Percentiles rank a stretch among this genome's conserved stretches.
Conservation (phyloP, 345 rosid species). For the Melaleuca quinquenervia region DNA sequence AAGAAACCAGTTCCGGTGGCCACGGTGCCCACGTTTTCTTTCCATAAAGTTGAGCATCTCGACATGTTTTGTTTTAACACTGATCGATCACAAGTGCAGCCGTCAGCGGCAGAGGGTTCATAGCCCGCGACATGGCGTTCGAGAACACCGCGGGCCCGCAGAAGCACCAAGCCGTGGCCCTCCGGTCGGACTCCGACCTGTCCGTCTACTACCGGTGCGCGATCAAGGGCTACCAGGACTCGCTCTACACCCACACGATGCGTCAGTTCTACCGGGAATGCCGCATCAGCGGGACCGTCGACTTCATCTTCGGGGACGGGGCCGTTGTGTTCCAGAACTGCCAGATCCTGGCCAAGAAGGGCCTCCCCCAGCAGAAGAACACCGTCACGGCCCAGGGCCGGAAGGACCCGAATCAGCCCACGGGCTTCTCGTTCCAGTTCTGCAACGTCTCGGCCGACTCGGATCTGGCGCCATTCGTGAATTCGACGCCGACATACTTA, state of each 20-base stretch:
- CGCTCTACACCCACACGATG: constrained; percentile 78
- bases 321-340: constrained; percentile 70
- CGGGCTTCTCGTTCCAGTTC: constrained; percentile 83
- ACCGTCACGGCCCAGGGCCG: constrained; percentile 88
- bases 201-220: constrained; percentile 53
- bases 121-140: constrained; percentile 66
- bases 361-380: constrained; percentile 60
- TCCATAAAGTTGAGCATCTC: not conserved
- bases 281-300: constrained; percentile 67
- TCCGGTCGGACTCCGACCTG: constrained; percentile 70
- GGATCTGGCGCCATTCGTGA: constrained; percentile 33
- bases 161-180: constrained; percentile 84
- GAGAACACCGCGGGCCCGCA: constrained; percentile 80
- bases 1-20: not conserved
- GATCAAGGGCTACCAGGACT: constrained; percentile 70
- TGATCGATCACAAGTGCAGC: constrained; percentile 30
- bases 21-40: not conserved
- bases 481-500: constrained; percentile 44
- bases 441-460: constrained; percentile 62
- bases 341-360: constrained; percentile 46
- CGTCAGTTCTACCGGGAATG: constrained; percentile 89
- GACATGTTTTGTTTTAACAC: not conserved
- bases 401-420: constrained; percentile 43
- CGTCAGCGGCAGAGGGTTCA: constrained; percentile 76
- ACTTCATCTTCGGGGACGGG: constrained; percentile 83